Conservation (phyloP, 2,329 filamentous ascomycete genomes). For the Aspergillus awamori region DNA sequence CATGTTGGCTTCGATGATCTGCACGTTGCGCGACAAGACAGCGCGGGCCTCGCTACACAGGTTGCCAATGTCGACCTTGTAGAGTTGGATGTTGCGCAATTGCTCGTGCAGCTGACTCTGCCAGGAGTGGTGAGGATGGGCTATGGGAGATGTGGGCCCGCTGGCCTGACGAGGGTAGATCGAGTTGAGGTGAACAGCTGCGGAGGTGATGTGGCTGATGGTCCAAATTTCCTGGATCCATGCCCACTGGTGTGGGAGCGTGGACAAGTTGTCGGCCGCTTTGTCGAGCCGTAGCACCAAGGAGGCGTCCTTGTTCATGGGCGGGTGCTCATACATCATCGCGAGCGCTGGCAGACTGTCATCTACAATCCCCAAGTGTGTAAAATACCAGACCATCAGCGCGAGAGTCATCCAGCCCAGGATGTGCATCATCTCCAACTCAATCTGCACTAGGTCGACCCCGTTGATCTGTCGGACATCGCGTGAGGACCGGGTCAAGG, state of each 20-base stretch:
- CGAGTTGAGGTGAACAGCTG: background rate
- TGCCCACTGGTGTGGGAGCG: background rate
- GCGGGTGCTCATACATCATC: slow-evolving; percentile 1
- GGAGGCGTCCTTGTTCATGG: slow-evolving; percentile 1
- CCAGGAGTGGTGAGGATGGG: background rate
- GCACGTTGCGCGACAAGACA: background rate
- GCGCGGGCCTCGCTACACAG: slow-evolving; percentile 1
- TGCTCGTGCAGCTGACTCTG: background rate
- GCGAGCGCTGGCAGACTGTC: background rate
- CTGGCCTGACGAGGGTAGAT: background rate
- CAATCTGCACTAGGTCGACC: background rate
- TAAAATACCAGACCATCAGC: slow-evolving; percentile 1
- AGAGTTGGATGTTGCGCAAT: slow-evolving; percentile 1
- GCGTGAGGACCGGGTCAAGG: background rate
- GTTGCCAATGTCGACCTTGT: background rate
- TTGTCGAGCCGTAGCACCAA: background rate
- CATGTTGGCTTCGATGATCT: slow-evolving; percentile 1
- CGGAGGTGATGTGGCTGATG: slow-evolving; percentile 3
- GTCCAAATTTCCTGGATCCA: slow-evolving; percentile 4
- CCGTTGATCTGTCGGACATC: background rate
- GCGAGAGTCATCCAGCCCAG: slow-evolving; percentile 1
- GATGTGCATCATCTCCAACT: slow-evolving; percentile 1
- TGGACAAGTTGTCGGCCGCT: background rate
- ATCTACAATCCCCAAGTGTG: background rate
- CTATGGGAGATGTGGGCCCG: background rate